phyloP scores from a whole-genome alignment of 805 yeast genomes.

The Lipomyces sp. region DNA sequence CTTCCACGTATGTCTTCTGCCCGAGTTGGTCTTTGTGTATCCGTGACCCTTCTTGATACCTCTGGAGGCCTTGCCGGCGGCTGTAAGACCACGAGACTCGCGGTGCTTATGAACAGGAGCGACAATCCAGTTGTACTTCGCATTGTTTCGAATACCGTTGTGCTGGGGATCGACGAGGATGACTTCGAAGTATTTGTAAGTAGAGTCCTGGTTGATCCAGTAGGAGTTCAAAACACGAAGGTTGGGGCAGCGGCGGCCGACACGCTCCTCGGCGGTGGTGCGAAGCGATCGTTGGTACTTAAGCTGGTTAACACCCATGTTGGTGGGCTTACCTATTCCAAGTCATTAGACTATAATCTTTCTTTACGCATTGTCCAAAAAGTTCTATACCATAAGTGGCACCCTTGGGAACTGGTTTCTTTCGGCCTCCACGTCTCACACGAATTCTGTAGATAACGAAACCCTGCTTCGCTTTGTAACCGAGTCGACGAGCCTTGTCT shows the following conservation, averaged over 20 bases:
- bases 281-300: slow-evolving; percentile 98
- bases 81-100: slow-evolving; percentile 98
- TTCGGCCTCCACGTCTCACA: slow-evolving; percentile 99
- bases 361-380: background rate
- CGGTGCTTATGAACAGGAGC: slow-evolving; percentile 99
- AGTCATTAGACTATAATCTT: background rate
- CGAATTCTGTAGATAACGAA: slow-evolving; percentile 98
- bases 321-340: slow-evolving; percentile 84
- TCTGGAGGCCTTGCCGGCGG: slow-evolving; percentile 98
- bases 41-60: slow-evolving; percentile 99
- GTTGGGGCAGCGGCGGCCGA: slow-evolving; percentile 98
- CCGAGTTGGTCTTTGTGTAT: slow-evolving; percentile 97
- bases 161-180: slow-evolving; percentile 94
- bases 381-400: slow-evolving; percentile 83
- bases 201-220: slow-evolving; percentile 99
- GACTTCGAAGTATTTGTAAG: slow-evolving; percentile 99
- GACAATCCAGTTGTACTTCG: slow-evolving; percentile 99
- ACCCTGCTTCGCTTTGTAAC: slow-evolving; percentile 99
- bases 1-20: slow-evolving; percentile 96
- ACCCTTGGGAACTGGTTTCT: slow-evolving; percentile 99
- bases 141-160: slow-evolving; percentile 98
- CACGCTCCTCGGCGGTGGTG: slow-evolving; percentile 99
- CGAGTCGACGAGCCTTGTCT: slow-evolving; percentile 99
- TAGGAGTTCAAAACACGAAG: slow-evolving; percentile 99
- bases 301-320: slow-evolving; percentile 99